Evolutionary conservation across 202 grass and related monocot species (phyloP).

Genomic region (Panicum virgatum): DNA sequence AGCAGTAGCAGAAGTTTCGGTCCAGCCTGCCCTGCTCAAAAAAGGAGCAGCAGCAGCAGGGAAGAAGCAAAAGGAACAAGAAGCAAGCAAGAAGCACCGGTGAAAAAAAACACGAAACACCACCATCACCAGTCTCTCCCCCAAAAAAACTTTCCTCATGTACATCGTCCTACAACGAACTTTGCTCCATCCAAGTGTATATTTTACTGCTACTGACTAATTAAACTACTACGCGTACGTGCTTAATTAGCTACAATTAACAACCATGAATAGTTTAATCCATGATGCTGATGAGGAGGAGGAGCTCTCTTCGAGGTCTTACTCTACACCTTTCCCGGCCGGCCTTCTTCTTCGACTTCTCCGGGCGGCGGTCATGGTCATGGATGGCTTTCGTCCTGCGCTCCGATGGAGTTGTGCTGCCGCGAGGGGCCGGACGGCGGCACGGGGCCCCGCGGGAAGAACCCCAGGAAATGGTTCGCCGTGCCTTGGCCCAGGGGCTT

Average conservation of each 20-base stretch:
- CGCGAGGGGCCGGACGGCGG: conserved; percentile 72
- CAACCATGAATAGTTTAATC: conserved; percentile 25
- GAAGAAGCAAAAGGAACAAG: neutral
- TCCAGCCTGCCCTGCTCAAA: conserved; percentile 23
- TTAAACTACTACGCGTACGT: neutral
- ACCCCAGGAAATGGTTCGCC: conserved; percentile 67
- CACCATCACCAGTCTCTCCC: neutral
- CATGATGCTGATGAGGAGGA: neutral
- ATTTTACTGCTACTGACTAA: neutral
- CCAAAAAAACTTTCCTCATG: conserved; percentile 31
- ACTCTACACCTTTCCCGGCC: conserved; percentile 10
- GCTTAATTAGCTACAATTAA: conserved; percentile 27
- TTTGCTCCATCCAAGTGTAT: neutral
- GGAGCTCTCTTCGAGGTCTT: conserved; percentile 1
- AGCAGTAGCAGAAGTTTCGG: conserved; percentile 7
- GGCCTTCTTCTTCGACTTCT: neutral
- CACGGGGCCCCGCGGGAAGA: conserved; percentile 52
- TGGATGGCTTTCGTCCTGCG: conserved; percentile 34
- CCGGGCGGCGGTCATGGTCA: neutral
- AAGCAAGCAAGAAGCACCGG: neutral
- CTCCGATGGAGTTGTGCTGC: conserved; percentile 86
- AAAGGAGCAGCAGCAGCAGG: neutral
- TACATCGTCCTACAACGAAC: conserved; percentile 31
- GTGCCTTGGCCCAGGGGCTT: conserved; percentile 42
- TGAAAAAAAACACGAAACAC: neutral